phyloP scores from a whole-genome alignment of 2,329 filamentous ascomycete species.

The Achaetomium macrosporum region DNA sequence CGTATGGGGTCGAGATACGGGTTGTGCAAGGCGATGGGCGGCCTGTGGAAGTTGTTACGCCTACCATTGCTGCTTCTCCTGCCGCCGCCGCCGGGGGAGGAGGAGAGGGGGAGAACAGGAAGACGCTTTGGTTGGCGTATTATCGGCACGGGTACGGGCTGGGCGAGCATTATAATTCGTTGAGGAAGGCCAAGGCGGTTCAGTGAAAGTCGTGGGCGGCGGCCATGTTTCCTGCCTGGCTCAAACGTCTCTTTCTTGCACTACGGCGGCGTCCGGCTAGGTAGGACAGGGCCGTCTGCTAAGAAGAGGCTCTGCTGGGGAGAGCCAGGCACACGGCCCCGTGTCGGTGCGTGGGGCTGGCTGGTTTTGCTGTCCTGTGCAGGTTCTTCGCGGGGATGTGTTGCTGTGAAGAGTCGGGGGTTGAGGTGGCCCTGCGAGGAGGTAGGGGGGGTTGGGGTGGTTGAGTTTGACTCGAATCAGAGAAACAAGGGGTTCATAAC shows the following conservation, averaged over 20 bases:
- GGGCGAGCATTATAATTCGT: slow-evolving; percentile 95
- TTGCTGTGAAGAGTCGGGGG: too few relatives aligned
- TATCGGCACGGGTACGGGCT: slow-evolving; percentile 91
- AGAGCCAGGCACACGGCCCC: too few relatives aligned
- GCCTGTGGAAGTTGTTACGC: slow-evolving; percentile 61
- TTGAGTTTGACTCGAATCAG: too few relatives aligned
- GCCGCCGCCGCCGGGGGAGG: slow-evolving; percentile 33
- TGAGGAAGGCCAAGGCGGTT: slow-evolving; percentile 38
- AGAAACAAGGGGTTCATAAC: too few relatives aligned
- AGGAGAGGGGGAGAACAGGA: slow-evolving; percentile 39
- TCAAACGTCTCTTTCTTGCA: neutral
- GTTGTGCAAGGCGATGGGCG: slow-evolving; percentile 80
- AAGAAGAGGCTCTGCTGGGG: too few relatives aligned
- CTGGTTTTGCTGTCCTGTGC: too few relatives aligned
- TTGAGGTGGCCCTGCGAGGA: too few relatives aligned
- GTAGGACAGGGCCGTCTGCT: too few relatives aligned
- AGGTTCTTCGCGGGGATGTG: too few relatives aligned
- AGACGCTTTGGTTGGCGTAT: slow-evolving; percentile 84
- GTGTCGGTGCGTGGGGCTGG: too few relatives aligned
- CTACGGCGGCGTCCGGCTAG: too few relatives aligned
- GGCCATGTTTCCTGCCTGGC: neutral
- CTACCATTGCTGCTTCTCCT: slow-evolving; percentile 25
- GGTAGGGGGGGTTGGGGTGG: too few relatives aligned
- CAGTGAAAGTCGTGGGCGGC: neutral
- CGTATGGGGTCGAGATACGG: slow-evolving; percentile 73